These are phyloP conservation scores for Nelumbo lutea DNA, from an alignment of 164 flowering plant genomes.

Conservation along the genomic window DNA sequence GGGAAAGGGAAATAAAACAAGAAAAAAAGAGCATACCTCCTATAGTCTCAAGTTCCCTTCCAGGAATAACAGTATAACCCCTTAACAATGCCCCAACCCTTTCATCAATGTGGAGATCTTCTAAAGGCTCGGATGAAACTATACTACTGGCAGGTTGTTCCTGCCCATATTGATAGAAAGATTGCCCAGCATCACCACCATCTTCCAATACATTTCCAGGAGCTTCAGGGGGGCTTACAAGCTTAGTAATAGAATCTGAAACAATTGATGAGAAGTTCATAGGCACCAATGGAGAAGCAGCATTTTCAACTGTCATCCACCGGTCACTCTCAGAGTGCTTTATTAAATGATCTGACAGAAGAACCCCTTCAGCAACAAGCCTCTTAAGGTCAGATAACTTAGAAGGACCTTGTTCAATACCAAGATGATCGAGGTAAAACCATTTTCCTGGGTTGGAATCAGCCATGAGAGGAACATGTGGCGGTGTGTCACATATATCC, in stretches of 20 bases:
- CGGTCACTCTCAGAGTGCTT: slow-evolving; percentile 79
- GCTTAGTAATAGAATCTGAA: slow-evolving; percentile 69
- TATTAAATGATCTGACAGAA: slow-evolving; percentile 81
- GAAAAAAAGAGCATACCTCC: slow-evolving; percentile 44
- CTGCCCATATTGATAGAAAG: slow-evolving; percentile 20
- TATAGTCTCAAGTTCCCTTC: slow-evolving; percentile 70
- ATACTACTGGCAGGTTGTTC: slow-evolving; percentile 20
- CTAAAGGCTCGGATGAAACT: slow-evolving; percentile 27
- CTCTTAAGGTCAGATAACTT: slow-evolving; percentile 64
- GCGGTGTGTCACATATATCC: slow-evolving; percentile 98
- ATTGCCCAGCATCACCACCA: slow-evolving; percentile 39
- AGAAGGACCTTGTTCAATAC: slow-evolving; percentile 83
- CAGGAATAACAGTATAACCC: slow-evolving; percentile 58
- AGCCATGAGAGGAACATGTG: slow-evolving; percentile 53
- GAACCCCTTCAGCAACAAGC: slow-evolving; percentile 70
- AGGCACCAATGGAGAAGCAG: slow-evolving; percentile 73
- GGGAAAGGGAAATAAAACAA: background rate
- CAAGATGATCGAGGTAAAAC: slow-evolving; percentile 86
- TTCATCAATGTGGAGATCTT: slow-evolving; percentile 69
- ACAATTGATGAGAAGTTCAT: slow-evolving; percentile 50
- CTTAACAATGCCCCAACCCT: slow-evolving; percentile 67
- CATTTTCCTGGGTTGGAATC: slow-evolving; percentile 65
- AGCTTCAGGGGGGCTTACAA: slow-evolving; percentile 90
- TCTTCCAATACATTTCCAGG: slow-evolving; percentile 84
- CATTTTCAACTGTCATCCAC: slow-evolving; percentile 97